These are phyloP conservation scores for Madurella mycetomatis DNA, from an alignment of 2,329 filamentous ascomycete genomes.

Conservation along the genomic window DNA sequence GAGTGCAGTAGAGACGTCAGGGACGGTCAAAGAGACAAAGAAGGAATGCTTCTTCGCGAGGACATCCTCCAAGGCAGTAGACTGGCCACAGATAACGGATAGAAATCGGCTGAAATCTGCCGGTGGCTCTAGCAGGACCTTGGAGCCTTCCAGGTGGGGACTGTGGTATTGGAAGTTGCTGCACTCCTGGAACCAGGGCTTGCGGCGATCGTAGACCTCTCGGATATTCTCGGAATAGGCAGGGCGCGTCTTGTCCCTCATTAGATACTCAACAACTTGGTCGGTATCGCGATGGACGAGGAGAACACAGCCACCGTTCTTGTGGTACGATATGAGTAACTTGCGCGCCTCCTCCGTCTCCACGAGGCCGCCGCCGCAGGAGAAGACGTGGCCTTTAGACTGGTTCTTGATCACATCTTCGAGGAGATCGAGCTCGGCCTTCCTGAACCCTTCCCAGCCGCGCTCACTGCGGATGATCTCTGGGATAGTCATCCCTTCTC, in stretches of 20 bases:
- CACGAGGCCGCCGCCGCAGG: constrained; percentile 90
- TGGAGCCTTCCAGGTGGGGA: constrained; percentile 52
- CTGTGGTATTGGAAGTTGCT: constrained; percentile 94
- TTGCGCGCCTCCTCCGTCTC: constrained; percentile 77
- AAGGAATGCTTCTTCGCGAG: constrained; percentile 72
- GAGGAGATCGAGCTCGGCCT: constrained; percentile 71
- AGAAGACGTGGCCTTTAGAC: constrained; percentile 74
- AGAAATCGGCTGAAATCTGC: constrained; percentile 72
- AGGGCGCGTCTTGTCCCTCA: constrained; percentile 82
- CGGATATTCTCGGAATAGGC: constrained; percentile 92
- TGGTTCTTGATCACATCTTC: constrained; percentile 70
- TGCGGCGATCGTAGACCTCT: constrained; percentile 82
- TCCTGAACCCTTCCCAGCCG: constrained; percentile 87
- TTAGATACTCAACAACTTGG: constrained; percentile 82
- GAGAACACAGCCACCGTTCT: constrained; percentile 75
- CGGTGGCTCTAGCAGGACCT: constrained; percentile 42
- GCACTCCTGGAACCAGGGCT: constrained; percentile 85
- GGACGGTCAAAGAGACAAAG: constrained; percentile 87
- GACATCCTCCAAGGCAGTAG: constrained; percentile 50
- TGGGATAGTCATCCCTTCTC: constrained; percentile 71
- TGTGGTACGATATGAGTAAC: constrained; percentile 67
- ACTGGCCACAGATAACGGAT: constrained; percentile 61
- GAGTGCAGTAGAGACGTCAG: constrained; percentile 61
- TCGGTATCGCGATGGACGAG: constrained; percentile 84
- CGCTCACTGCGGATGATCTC: constrained; percentile 68